Percentiles rank a stretch among this genome's conserved stretches.
These are phyloP conservation scores for Ustilago vetiveriae DNA, from an alignment of 1,284 basidiomycete species.

Conservation along the genomic window DNA sequence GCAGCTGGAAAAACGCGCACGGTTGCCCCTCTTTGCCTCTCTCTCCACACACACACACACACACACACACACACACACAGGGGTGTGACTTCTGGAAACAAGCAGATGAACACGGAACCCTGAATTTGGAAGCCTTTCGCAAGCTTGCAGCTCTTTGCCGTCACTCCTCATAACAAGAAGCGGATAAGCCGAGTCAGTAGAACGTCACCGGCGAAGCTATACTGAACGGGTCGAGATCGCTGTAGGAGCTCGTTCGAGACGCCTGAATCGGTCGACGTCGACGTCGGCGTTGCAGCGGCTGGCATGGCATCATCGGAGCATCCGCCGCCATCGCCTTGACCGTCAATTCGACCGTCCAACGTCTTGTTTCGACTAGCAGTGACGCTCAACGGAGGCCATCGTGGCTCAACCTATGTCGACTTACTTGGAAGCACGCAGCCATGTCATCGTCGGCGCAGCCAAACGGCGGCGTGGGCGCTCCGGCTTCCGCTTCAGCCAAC, in stretches of 20 bases:
- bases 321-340: constrained; percentile 1
- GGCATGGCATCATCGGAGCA: background rate
- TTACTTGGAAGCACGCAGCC: no score
- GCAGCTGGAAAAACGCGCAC: no score
- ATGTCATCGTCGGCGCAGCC: constrained; percentile 33
- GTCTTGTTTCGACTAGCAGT: background rate
- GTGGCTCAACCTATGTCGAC: no score
- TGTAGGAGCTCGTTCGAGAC: no score
- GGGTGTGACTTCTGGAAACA: background rate
- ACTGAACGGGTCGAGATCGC: no score
- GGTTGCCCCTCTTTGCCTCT: no score
- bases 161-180: background rate
- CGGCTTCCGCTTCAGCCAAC: constrained; percentile 12
- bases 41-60: background rate
- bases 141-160: background rate
- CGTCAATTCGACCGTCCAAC: background rate
- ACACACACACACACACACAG: background rate
- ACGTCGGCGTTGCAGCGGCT: no score
- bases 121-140: constrained; percentile 5
- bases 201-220: no score
- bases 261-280: no score
- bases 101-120: background rate
- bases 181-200: constrained; percentile 3
- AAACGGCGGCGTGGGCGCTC: constrained; percentile 7
- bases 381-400: no score